These are phyloP conservation scores for Soucietia sequanensis DNA, from an alignment of 805 yeast genomes.

Conservation along the genomic window DNA sequence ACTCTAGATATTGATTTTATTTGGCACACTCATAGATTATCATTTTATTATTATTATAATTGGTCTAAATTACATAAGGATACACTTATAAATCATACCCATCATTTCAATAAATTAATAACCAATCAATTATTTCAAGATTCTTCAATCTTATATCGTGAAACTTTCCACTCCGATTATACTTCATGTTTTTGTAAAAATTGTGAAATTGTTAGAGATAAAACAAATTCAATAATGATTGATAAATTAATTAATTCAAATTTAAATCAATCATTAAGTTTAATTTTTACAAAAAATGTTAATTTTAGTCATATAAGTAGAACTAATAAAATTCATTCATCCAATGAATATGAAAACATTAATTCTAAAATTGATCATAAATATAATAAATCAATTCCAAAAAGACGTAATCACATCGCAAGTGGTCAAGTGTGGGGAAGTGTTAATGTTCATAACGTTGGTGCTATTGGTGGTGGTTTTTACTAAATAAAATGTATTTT, in stretches of 20 bases:
- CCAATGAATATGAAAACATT: too few relatives aligned
- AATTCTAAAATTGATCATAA: too few relatives aligned
- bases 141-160: constrained; percentile 10
- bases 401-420: too few relatives aligned
- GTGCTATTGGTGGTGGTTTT: too few relatives aligned
- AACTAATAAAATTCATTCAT: too few relatives aligned
- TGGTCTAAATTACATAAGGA: constrained; percentile 3
- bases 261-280: too few relatives aligned
- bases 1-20: constrained; percentile 19
- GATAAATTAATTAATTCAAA: background rate
- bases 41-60: constrained; percentile 10
- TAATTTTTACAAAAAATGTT: too few relatives aligned
- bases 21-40: constrained; percentile 19
- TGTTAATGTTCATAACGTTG: too few relatives aligned
- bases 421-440: too few relatives aligned
- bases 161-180: constrained; percentile 8
- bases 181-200: constrained; percentile 9
- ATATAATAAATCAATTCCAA: too few relatives aligned
- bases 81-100: constrained; percentile 14
- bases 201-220: constrained; percentile 4
- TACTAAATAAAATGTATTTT: too few relatives aligned
- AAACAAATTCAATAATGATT: background rate
- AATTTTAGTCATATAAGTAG: constrained; percentile 2
- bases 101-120: constrained; percentile 11
- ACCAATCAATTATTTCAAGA: constrained; percentile 9